A percentile compares a stretch with the other conserved stretches of the same genome.
Conservation (phyloP, 352 stramenopile genomes). For the Aphanomyces cochlioides region DNA sequence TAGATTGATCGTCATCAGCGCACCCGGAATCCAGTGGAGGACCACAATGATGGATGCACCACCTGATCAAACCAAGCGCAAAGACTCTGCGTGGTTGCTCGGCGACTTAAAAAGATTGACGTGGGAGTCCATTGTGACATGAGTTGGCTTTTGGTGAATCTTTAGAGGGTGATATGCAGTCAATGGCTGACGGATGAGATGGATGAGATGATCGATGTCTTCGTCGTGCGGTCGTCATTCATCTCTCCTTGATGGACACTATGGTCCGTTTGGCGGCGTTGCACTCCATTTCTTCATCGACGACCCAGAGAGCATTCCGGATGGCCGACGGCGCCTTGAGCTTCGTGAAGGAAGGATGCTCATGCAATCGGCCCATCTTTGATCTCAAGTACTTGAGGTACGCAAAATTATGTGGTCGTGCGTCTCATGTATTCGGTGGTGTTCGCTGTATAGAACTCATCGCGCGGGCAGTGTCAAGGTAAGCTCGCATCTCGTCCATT, state of each 20-base stretch:
- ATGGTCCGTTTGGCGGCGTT: not conserved
- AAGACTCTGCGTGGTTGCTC: too few relatives aligned
- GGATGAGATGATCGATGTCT: too few relatives aligned
- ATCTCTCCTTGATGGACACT: not conserved
- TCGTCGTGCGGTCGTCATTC: not conserved
- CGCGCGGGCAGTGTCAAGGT: slow-evolving; percentile 27
- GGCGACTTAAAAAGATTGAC: too few relatives aligned
- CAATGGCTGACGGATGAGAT: too few relatives aligned
- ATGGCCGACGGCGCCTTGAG: slow-evolving; percentile 1
- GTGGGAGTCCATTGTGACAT: too few relatives aligned
- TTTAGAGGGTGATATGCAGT: too few relatives aligned
- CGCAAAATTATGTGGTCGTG: not conserved
- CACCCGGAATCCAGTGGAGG: too few relatives aligned
- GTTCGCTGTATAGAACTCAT: slow-evolving; percentile 6
- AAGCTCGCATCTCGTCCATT: not conserved
- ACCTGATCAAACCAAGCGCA: too few relatives aligned
- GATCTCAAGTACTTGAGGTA: slow-evolving; percentile 29
- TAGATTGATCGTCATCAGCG: too few relatives aligned
- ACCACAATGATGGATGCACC: too few relatives aligned
- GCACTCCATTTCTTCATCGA: not conserved
- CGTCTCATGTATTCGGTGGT: not conserved
- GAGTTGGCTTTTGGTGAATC: too few relatives aligned
- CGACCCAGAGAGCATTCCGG: not conserved
- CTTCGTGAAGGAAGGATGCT: slow-evolving; percentile 23
- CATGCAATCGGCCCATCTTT: slow-evolving; percentile 19